Evolutionary conservation across 805 yeast genomes (phyloP), one percentile per base, ranked within the genome.

Genomic region (Nakazawaea wyomingensis): DNA sequence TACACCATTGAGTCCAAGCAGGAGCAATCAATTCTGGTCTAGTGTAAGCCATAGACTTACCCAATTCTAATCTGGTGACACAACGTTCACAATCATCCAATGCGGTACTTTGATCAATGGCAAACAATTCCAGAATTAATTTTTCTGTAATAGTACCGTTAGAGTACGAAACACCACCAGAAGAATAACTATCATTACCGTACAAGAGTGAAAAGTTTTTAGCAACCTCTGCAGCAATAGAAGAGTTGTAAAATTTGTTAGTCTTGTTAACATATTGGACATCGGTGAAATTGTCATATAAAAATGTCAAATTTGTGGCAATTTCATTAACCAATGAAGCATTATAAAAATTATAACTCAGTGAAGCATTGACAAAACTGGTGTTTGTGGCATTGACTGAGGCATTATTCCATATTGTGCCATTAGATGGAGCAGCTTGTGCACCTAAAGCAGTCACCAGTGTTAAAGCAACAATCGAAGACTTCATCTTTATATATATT

Each of bases 1-100:
- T n/a, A 41, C 62, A 57, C 62, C 60, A 57, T 6, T 45, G 46
- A n/a, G 44, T 33, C 22, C 49, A 56, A 2, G 54, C 50, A 4
- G 39, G 32, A 1, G 59, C 54, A n/a, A 55, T 51, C 31, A 57
- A 44, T 32, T 53, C 52, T 5, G 60, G 60, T 16, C 53, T 34
- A 7, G 49, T 50, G 17, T 56, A 33, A 1, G 54, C 50, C 17
- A 55, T 22, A 18, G 48, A 48, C 33, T 42, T 43, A 5, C 46
- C 49, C 6, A 43, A 14, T 5, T 32, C 42, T 30, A 46, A 21
- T 21, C 44, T 24, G 14, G 48, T 29, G 22, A 44, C 44, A 21
- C 50, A 47, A 19, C 41, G 37, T 5, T 34, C 37, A 31, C 48
- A 48, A 26, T 26, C 38, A 31, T n/a, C 16, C 39, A 46, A 28